Evolutionary conservation across 176 grass and related monocot genomes (phyloP).

Genomic region (Aegilops sharonensis): DNA sequence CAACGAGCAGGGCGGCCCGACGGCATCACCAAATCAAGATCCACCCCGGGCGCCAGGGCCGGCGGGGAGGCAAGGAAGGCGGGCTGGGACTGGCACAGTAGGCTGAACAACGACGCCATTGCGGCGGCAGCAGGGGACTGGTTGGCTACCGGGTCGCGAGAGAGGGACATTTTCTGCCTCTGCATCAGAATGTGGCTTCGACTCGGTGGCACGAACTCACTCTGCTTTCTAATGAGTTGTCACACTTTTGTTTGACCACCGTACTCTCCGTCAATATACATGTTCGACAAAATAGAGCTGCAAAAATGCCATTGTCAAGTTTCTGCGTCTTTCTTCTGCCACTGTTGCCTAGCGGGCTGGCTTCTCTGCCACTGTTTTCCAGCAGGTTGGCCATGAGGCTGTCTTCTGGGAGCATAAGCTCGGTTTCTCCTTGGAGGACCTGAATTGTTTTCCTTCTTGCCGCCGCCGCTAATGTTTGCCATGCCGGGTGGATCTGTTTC

Average conservation of each 20-base stretch:
- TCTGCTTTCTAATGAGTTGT: constrained; percentile 2
- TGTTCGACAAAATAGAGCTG: background rate
- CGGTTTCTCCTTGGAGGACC: constrained; percentile 45
- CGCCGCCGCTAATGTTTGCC: constrained; percentile 23
- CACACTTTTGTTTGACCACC: background rate
- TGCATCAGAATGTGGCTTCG: background rate
- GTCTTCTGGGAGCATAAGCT: constrained; percentile 43
- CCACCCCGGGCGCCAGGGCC: no score
- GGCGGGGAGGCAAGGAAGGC: no score
- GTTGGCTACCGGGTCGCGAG: no score
- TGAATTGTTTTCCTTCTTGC: constrained; percentile 52
- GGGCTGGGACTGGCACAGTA: no score
- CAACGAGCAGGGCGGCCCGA: no score
- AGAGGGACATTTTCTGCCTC: no score
- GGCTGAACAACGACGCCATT: no score
- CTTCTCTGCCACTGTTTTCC: constrained; percentile 16
- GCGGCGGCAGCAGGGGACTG: no score
- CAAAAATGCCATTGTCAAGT: constrained; percentile 47
- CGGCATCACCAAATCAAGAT: no score
- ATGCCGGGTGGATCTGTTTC: constrained; percentile 21
- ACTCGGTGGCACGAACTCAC: background rate
- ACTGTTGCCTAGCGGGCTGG: constrained; percentile 8
- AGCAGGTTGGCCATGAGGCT: constrained; percentile 18
- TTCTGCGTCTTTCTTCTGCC: constrained; percentile 51
- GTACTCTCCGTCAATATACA: background rate